phyloP scores from a whole-genome alignment of 2,329 filamentous ascomycete species.

The Xylaria polymorpha region DNA sequence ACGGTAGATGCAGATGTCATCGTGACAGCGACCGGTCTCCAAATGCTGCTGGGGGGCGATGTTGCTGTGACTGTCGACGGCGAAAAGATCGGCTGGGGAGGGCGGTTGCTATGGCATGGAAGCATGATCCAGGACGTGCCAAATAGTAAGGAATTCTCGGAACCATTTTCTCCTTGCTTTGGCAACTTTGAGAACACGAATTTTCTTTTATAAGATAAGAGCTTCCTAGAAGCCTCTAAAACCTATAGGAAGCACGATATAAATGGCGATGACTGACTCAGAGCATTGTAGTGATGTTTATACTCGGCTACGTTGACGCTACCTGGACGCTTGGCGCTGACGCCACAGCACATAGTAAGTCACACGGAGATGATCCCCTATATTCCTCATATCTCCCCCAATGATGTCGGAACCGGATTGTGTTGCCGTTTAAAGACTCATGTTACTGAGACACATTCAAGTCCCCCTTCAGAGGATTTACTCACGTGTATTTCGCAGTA shows the following conservation, averaged over 20 bases:
- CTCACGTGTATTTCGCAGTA: constrained; percentile 45
- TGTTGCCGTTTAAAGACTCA: not conserved
- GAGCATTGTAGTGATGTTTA: constrained; percentile 54
- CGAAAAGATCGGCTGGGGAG: constrained; percentile 54
- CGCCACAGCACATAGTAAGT: constrained; percentile 55
- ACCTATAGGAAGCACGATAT: no score
- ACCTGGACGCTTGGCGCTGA: constrained; percentile 74
- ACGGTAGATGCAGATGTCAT: constrained; percentile 69
- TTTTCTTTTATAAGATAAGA: no score
- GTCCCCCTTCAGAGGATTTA: no score
- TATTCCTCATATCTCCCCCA: not conserved
- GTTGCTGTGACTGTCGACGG: constrained; percentile 65
- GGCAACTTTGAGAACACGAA: no score
- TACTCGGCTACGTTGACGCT: constrained; percentile 69
- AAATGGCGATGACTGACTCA: no score
- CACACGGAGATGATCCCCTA: not conserved
- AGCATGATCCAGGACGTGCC: constrained; percentile 72
- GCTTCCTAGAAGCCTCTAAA: no score
- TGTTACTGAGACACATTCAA: no score
- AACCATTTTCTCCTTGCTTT: no score
- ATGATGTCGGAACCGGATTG: not conserved
- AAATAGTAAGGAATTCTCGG: constrained; percentile 53
- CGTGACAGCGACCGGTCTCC: constrained; percentile 72
- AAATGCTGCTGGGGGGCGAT: constrained; percentile 65
- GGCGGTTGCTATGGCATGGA: constrained; percentile 67